Evolutionary conservation across 2,329 filamentous ascomycete species (phyloP).

Genomic region (Diaporthe citri): DNA sequence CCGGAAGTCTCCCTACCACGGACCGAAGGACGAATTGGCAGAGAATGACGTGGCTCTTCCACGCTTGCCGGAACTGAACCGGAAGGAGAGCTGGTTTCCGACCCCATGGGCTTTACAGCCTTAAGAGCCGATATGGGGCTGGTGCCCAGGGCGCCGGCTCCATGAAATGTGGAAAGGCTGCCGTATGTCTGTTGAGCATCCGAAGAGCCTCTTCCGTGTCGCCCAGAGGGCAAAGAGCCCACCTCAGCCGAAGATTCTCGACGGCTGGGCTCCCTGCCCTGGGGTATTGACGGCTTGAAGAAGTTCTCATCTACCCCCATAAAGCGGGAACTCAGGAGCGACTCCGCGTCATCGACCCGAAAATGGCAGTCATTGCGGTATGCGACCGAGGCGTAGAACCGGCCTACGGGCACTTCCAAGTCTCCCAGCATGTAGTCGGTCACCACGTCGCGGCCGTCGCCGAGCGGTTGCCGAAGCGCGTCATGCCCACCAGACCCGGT

Average conservation of each 20-base stretch:
- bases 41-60: constrained; percentile 63
- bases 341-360: constrained; percentile 90
- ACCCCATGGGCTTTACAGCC: constrained; percentile 73
- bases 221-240: constrained; percentile 80
- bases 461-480: constrained; percentile 77
- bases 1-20: constrained; percentile 66
- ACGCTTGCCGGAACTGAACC: constrained; percentile 62
- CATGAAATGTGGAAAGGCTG: constrained; percentile 90
- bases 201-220: constrained; percentile 58
- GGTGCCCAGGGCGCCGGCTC: constrained; percentile 80
- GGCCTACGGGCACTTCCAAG: constrained; percentile 87
- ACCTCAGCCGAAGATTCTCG: constrained; percentile 63
- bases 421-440: constrained; percentile 86
- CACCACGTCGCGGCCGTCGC: constrained; percentile 74
- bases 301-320: constrained; percentile 91
- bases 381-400: constrained; percentile 82
- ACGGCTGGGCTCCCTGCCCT: constrained; percentile 58
- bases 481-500: constrained; percentile 70
- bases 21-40: constrained; percentile 57
- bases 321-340: constrained; percentile 90
- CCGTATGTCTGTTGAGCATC: constrained; percentile 87
- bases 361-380: constrained; percentile 94
- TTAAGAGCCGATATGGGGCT: constrained; percentile 89
- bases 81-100: constrained; percentile 71
- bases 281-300: constrained; percentile 82